phyloP scores from a whole-genome alignment of 345 rosid species.

The Eucalyptus camaldulensis region DNA sequence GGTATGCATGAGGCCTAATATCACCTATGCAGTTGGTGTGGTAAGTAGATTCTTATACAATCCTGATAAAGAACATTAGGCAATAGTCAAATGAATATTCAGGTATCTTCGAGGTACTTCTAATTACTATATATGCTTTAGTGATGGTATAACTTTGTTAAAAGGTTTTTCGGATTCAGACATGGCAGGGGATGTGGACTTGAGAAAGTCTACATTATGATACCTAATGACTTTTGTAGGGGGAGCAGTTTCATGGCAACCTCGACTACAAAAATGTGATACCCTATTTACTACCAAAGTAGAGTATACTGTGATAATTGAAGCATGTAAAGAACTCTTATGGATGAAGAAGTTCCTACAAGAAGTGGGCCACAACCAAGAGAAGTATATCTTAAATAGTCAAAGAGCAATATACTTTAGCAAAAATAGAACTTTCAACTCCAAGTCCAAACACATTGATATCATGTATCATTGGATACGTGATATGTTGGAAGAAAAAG shows the following conservation, averaged over 20 bases:
- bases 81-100: background rate
- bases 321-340: background rate
- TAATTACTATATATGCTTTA: background rate
- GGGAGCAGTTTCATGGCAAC: background rate
- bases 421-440: background rate
- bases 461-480: background rate
- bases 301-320: background rate
- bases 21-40: background rate
- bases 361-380: background rate
- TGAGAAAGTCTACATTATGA: background rate
- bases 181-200: background rate
- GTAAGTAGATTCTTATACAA: background rate
- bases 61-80: background rate
- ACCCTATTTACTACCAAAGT: background rate
- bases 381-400: background rate
- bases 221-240: background rate
- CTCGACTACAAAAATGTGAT: background rate
- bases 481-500: background rate
- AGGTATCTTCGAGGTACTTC: too few species aligned
- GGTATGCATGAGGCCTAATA: background rate
- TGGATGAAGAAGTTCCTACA: background rate
- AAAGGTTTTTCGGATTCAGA: background rate
- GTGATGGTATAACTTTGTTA: background rate
- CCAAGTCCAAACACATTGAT: background rate
- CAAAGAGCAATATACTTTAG: background rate